phyloP scores from a whole-genome alignment of 305 asterid genomes.

The Petunia hybrid region DNA sequence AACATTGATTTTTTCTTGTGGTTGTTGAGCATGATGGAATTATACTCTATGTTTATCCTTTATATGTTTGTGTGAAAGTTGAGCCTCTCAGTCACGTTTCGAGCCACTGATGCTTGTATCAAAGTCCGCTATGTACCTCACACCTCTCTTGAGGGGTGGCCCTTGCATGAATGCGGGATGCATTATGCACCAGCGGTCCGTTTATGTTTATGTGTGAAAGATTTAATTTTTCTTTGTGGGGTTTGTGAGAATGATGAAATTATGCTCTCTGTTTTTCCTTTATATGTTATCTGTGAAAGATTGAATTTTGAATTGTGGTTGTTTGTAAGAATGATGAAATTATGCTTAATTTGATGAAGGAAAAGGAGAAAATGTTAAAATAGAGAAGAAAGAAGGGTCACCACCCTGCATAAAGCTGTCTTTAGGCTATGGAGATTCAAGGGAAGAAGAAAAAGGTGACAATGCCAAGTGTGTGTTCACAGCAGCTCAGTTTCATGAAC shows the following conservation, averaged over 20 bases:
- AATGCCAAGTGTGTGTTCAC: slow-evolving; percentile 39
- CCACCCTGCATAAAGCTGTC: slow-evolving; percentile 47
- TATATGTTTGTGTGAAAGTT: background rate
- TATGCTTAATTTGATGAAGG: slow-evolving; percentile 38
- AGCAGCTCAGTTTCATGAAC: slow-evolving; percentile 47
- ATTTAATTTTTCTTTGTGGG: too few species aligned
- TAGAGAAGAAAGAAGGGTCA: slow-evolving; percentile 33
- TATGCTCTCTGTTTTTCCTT: background rate
- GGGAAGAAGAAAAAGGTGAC: slow-evolving; percentile 41
- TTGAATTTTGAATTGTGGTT: background rate
- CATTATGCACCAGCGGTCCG: too few species aligned
- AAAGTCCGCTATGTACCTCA: too few species aligned
- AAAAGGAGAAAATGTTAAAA: slow-evolving; percentile 29
- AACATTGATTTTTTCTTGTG: too few species aligned
- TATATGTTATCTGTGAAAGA: slow-evolving; percentile 4
- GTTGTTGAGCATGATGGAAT: too few species aligned
- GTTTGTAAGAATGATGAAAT: slow-evolving; percentile 35
- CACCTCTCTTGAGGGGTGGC: too few species aligned
- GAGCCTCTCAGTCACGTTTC: too few species aligned
- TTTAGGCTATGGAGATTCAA: slow-evolving; percentile 45
- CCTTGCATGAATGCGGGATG: too few species aligned
- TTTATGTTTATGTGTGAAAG: too few species aligned
- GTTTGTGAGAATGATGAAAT: too few species aligned
- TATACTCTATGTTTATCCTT: background rate
- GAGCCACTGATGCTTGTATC: too few species aligned